These are phyloP conservation scores for Boechera stricta DNA, from an alignment of 345 rosid species.

Conservation along the genomic window DNA sequence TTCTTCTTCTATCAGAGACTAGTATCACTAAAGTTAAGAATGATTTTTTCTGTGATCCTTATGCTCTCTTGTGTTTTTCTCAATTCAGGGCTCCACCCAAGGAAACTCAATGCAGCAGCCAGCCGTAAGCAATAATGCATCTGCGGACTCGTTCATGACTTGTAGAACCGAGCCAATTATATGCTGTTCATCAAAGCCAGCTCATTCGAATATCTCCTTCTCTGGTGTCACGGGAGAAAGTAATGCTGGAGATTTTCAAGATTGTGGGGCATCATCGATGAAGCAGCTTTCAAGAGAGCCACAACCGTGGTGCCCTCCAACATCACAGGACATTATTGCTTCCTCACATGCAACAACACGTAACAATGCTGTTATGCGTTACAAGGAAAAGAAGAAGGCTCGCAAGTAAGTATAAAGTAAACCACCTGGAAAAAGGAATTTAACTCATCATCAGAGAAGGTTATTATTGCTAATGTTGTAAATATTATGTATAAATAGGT, in stretches of 20 bases:
- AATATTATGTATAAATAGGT: constrained; percentile 51
- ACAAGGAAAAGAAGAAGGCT: constrained; percentile 89
- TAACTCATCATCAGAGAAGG: constrained; percentile 7
- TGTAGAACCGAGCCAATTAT: constrained; percentile 79
- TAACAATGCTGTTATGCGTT: constrained; percentile 82
- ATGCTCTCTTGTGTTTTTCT: neutral
- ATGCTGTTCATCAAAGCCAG: constrained; percentile 57
- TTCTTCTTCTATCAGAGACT: neutral
- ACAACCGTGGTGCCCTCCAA: constrained; percentile 68
- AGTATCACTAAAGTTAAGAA: neutral
- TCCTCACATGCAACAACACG: constrained; percentile 64
- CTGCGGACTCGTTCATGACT: constrained; percentile 83
- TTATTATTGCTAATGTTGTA: constrained; percentile 11
- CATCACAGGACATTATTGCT: constrained; percentile 60
- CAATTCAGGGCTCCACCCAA: constrained; percentile 39
- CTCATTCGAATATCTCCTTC: constrained; percentile 76
- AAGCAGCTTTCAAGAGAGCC: constrained; percentile 75
- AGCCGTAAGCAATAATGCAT: constrained; percentile 75
- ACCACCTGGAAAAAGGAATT: neutral
- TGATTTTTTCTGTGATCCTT: neutral
- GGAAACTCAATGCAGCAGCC: constrained; percentile 64
- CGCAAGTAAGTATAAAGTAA: constrained; percentile 67
- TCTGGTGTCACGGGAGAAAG: constrained; percentile 81
- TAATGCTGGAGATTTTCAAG: constrained; percentile 76
- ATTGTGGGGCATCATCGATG: constrained; percentile 76